These are phyloP conservation scores for Nigrospora osmanthi DNA, from an alignment of 2,329 filamentous ascomycete species.

Conservation along the genomic window DNA sequence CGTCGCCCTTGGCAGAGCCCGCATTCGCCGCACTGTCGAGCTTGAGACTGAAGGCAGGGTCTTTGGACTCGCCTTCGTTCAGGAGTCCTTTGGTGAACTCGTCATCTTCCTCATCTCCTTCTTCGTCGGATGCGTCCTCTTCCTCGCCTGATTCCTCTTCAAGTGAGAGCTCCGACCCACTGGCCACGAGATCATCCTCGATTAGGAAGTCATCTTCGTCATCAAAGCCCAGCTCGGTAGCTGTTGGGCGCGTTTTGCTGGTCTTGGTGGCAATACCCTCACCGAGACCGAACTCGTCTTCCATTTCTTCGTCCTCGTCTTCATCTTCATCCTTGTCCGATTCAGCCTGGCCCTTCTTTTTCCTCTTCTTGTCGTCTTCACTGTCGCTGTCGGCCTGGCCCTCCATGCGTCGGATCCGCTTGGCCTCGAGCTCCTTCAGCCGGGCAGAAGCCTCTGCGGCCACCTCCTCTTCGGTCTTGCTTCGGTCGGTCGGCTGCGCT, in stretches of 20 bases:
- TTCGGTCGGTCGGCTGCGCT: constrained; percentile 77
- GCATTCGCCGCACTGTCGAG: constrained; percentile 27
- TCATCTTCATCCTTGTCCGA: constrained; percentile 21
- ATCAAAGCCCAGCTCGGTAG: constrained; percentile 64
- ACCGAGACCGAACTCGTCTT: constrained; percentile 53
- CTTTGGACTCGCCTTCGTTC: constrained; percentile 46
- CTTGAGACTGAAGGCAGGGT: constrained; percentile 38
- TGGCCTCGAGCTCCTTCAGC: constrained; percentile 74
- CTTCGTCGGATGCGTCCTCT: constrained; percentile 39
- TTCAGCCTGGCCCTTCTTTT: constrained; percentile 10
- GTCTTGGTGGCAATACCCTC: constrained; percentile 33
- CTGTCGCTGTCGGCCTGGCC: constrained; percentile 51
- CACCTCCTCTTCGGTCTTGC: constrained; percentile 85
- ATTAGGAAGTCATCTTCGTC: constrained; percentile 93
- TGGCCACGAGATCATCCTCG: constrained; percentile 82
- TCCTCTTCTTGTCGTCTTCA: constrained; percentile 19
- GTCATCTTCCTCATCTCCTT: constrained; percentile 40
- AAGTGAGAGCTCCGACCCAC: constrained; percentile 17
- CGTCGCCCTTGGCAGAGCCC: constrained; percentile 34
- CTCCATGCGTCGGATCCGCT: constrained; percentile 77
- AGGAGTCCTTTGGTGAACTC: constrained; percentile 67
- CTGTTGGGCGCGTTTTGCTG: constrained; percentile 41
- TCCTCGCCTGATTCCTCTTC: constrained; percentile 5
- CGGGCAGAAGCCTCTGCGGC: constrained; percentile 68
- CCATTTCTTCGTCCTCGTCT: constrained; percentile 33